Base-by-base conservation (phyloP, 257 asterid species). In the Parsonsia alboflavescens region DNA sequence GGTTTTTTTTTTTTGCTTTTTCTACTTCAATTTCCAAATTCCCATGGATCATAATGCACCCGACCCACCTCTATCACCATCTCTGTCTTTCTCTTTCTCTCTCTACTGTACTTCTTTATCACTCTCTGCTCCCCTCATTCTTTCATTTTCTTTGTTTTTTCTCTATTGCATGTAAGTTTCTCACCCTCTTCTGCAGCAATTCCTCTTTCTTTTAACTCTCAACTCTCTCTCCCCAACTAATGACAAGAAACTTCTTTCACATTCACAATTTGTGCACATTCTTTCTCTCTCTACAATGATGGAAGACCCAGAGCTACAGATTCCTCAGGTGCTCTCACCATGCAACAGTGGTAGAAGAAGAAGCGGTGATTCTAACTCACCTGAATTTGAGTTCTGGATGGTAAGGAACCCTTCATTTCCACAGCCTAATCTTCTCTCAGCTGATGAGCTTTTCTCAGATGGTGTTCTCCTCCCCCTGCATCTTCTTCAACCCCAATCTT, bases 371-470 rank as follows among this genome's bases (percentile, higher is more conserved):
- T 68, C 88, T 0, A 84, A 75, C 24, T 94, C 99, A 6, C 98
- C 98, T 10, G 99, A 94, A 72, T 94, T 94, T 64, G 99, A 94
- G 82, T 94, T 94, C 54, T 92, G 96, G 96, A 86, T 86, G 90
- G 81, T 86, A 65, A 80, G 89, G 16, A 89, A 91, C 79, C 96
- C 91, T 0, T 85, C 96, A 12, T 86, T 80, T 41, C 96, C 97
- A 0, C 89, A 80, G 74, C 96, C 94, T 3, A 81, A 86, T 57
- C 91, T 89, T 54, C 92, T 81, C 71, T 86, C 96, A 26, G 99
- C 99, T 70, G 99, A 91, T 77, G 87, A 94, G 81, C 90, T 94
- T 76, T 94, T 94, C 89, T 89, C 97, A 78, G 84, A 59, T 65
- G 99, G 99, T 75, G 83, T 94, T 46, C 86, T 94, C 65, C 93